These are phyloP conservation scores for Exophiala phaeomuriformis DNA, from an alignment of 2,329 filamentous ascomycete genomes.

Conservation along the genomic window DNA sequence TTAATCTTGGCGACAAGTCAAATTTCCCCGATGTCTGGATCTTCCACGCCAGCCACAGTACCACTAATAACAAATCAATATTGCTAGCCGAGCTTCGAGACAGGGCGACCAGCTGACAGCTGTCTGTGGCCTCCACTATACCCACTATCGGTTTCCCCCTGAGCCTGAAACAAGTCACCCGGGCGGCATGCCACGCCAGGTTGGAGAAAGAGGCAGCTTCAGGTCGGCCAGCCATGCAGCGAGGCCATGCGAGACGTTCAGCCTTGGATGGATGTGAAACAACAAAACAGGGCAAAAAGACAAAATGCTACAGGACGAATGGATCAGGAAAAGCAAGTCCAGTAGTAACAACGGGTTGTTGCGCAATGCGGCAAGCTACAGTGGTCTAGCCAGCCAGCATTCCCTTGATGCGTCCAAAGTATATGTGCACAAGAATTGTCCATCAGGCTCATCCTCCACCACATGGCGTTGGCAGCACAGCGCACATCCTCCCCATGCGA, in stretches of 20 bases:
- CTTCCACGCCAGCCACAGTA: not conserved
- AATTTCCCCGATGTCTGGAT: not conserved
- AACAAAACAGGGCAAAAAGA: not conserved
- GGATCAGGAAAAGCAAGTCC: constrained; percentile 7
- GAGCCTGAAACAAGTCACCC: no score
- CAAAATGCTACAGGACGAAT: not conserved
- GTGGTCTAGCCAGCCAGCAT: constrained; percentile 23
- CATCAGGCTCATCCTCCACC: constrained; percentile 6
- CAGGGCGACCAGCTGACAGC: no score
- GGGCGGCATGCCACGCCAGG: no score
- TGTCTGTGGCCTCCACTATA: no score
- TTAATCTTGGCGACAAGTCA: not conserved
- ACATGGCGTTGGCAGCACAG: no score
- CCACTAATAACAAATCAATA: not conserved
- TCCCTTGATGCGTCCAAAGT: constrained; percentile 22
- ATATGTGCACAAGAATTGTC: constrained; percentile 19
- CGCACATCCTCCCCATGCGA: no score
- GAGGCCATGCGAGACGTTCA: not conserved
- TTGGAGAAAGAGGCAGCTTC: no score
- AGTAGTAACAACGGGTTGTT: constrained; percentile 22
- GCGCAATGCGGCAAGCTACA: constrained; percentile 22
- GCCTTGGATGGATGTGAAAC: not conserved
- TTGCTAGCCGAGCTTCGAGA: not conserved
- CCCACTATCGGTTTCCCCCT: no score
- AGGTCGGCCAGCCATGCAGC: no score